phyloP scores from a whole-genome alignment of 805 yeast genomes.

The Candida taoyuanica region DNA sequence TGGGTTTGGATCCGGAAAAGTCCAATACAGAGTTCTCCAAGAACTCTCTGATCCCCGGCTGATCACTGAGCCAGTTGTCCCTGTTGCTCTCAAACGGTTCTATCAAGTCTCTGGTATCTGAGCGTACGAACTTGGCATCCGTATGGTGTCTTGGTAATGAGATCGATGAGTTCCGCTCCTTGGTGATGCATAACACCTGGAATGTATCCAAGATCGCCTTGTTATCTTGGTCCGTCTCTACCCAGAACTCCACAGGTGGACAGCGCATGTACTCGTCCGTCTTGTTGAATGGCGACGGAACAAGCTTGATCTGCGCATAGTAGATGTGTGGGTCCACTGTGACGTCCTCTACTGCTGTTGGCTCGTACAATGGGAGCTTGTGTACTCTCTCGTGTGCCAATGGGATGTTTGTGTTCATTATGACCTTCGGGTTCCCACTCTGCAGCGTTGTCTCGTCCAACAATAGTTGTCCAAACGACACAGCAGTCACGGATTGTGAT shows the following conservation, averaged over 20 bases:
- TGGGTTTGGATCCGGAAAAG: slow-evolving; percentile 34
- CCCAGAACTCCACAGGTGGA: slow-evolving; percentile 58
- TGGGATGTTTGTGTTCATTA: slow-evolving; percentile 22
- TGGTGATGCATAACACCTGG: slow-evolving; percentile 40
- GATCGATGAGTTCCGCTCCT: slow-evolving; percentile 39
- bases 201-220: slow-evolving; percentile 32
- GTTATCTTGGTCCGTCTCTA: slow-evolving; percentile 35
- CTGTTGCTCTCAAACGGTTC: slow-evolving; percentile 13
- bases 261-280: slow-evolving; percentile 28
- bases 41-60: slow-evolving; percentile 41
- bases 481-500: slow-evolving; percentile 20
- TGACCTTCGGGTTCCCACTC: slow-evolving; percentile 5
- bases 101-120: slow-evolving; percentile 14
- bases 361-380: slow-evolving; percentile 16
- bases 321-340: slow-evolving; percentile 29
- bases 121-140: slow-evolving; percentile 40
- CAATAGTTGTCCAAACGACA: slow-evolving; percentile 23
- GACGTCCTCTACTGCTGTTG: slow-evolving; percentile 7
- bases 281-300: slow-evolving; percentile 38
- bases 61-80: slow-evolving; percentile 27
- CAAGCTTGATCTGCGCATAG: slow-evolving; percentile 40
- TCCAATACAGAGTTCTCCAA: slow-evolving; percentile 35
- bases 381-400: slow-evolving; percentile 15
- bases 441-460: slow-evolving; percentile 9
- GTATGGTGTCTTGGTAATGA: slow-evolving; percentile 37